Percentiles rank a stretch among this genome's conserved stretches.
phyloP scores from a whole-genome alignment of 2,329 filamentous ascomycete genomes.

The Cordyceps fumosorosea region DNA sequence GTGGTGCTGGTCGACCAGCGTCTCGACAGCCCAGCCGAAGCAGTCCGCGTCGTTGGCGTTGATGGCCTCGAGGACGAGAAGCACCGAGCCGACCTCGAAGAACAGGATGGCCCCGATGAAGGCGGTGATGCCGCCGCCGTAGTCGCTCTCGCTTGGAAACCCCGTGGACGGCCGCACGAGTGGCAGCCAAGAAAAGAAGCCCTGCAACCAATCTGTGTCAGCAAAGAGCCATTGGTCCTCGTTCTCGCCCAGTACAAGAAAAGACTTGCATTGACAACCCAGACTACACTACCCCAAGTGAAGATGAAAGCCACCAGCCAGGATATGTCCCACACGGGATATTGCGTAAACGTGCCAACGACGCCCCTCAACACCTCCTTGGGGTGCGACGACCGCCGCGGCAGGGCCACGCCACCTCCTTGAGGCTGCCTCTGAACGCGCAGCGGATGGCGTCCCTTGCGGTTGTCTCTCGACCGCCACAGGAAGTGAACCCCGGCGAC shows the following conservation, averaged over 20 bases:
- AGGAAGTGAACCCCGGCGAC: not conserved
- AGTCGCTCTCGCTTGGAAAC: not conserved
- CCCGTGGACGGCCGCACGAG: not conserved
- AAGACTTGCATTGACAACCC: slow-evolving; percentile 3
- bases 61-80: slow-evolving; percentile 9
- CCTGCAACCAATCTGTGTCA: not conserved
- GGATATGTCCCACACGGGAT: slow-evolving; percentile 10
- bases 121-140: slow-evolving; percentile 8
- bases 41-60: slow-evolving; percentile 5
- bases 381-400: not conserved
- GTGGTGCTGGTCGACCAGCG: not conserved
- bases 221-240: not conserved
- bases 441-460: slow-evolving; percentile 10
- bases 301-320: slow-evolving; percentile 10
- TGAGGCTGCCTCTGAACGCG: not conserved
- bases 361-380: not conserved
- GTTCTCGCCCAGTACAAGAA: not conserved
- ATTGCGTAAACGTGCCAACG: not conserved
- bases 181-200: slow-evolving; percentile 3
- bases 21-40: slow-evolving; percentile 12
- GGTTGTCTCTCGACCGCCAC: slow-evolving; percentile 11
- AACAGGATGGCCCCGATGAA: slow-evolving; percentile 2
- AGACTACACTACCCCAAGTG: not conserved
- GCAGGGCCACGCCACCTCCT: not conserved
- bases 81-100: not conserved